Percentiles rank a stretch among this genome's conserved stretches.
phyloP scores from a whole-genome alignment of 2,329 filamentous ascomycete species.

The Ascochyta koolunga region DNA sequence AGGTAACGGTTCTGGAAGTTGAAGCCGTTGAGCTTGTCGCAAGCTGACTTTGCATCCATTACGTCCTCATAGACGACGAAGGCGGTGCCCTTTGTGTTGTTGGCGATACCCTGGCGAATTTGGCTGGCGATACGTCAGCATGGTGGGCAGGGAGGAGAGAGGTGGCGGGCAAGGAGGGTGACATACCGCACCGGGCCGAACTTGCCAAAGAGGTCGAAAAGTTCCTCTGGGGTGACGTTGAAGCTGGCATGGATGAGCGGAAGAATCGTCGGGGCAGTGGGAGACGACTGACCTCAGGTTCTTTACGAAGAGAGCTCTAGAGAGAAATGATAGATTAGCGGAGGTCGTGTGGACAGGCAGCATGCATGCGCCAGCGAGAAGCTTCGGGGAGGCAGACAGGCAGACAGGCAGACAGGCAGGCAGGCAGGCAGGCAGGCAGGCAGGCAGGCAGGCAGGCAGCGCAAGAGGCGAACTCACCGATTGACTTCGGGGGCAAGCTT shows the following conservation, averaged over 20 bases:
- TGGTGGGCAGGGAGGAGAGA: slow-evolving; percentile 6
- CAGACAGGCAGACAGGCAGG: no score
- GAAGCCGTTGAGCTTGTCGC: slow-evolving; percentile 99
- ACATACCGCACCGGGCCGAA: slow-evolving; percentile 92
- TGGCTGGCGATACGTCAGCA: slow-evolving; percentile 65
- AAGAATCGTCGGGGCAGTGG: slow-evolving; percentile 2
- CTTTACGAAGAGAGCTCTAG: slow-evolving; percentile 99
- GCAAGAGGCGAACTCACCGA: slow-evolving; percentile 66
- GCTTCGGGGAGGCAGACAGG: no score
- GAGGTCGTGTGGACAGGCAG: slow-evolving; percentile 35
- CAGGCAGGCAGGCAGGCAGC: slow-evolving; percentile 7
- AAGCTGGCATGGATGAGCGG: slow-evolving; percentile 66
- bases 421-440: slow-evolving; percentile 8
- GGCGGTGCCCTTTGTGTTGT: slow-evolving; percentile 96
- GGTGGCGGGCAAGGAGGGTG: slow-evolving; percentile 19
- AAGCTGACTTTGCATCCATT: slow-evolving; percentile 97
- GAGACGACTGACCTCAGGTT: slow-evolving; percentile 79
- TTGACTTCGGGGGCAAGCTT: slow-evolving; percentile 99
- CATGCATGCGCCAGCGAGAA: slow-evolving; percentile 23
- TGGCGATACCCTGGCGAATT: slow-evolving; percentile 97
- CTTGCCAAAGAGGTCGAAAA: slow-evolving; percentile 98
- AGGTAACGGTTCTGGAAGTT: slow-evolving; percentile 99
- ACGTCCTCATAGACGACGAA: slow-evolving; percentile 99
- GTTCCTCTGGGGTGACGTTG: slow-evolving; percentile 96
- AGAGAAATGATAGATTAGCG: slow-evolving; percentile 35